A percentile compares a stretch with the other conserved stretches of the same genome.
phyloP scores from a whole-genome alignment of 2,329 filamentous ascomycete species.

The Dothiorella sarmentorum region DNA sequence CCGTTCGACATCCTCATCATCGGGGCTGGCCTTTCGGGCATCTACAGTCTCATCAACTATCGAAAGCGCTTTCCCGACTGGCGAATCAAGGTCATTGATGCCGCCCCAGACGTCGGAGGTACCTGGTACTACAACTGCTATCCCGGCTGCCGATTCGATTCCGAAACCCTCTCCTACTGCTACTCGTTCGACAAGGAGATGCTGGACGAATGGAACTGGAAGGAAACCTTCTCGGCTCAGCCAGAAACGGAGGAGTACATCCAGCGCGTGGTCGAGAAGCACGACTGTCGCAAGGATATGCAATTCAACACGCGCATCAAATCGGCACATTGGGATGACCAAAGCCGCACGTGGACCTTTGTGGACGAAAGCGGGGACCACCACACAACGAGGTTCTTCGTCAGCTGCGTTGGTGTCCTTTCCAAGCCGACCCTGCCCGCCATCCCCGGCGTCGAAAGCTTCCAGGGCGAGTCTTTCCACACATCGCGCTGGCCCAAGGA shows the following conservation, averaged over 20 bases:
- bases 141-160: slow-evolving; percentile 17
- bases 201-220: slow-evolving; percentile 24
- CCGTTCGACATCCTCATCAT: slow-evolving; percentile 9
- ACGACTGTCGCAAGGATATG: slow-evolving; percentile 23
- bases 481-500: no score
- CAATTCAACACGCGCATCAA: slow-evolving; percentile 24
- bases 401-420: slow-evolving; percentile 23
- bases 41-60: slow-evolving; percentile 9
- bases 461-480: no score
- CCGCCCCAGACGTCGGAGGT: background rate
- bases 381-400: slow-evolving; percentile 19
- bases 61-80: background rate
- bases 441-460: background rate
- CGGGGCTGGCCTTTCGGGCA: slow-evolving; percentile 17
- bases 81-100: slow-evolving; percentile 13
- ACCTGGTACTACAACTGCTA: slow-evolving; percentile 19
- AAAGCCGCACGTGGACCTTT: slow-evolving; percentile 20
- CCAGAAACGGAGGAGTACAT: slow-evolving; percentile 31
- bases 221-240: slow-evolving; percentile 22
- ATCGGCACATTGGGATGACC: slow-evolving; percentile 3
- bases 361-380: background rate
- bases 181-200: slow-evolving; percentile 25
- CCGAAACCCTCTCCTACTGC: slow-evolving; percentile 3
- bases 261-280: slow-evolving; percentile 25
- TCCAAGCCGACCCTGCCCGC: slow-evolving; percentile 20